Evolutionary conservation across 2,329 filamentous ascomycete species (phyloP), one percentile per base, ranked within the genome.

Genomic region (Knoxdaviesia proteae): DNA sequence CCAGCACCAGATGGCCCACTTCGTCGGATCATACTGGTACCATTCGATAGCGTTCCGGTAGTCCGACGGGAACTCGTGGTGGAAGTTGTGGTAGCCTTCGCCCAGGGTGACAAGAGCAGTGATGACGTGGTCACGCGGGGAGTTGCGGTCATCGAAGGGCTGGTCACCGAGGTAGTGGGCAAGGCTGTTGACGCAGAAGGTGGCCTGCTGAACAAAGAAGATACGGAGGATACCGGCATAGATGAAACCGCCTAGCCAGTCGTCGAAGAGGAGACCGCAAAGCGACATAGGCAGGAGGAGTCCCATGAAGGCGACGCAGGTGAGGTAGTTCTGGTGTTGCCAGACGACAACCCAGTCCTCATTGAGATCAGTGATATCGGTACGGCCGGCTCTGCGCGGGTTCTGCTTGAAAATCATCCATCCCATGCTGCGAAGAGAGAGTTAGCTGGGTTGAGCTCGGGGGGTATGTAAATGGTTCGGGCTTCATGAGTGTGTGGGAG

Each of bases 351-450:
- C 73, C 41, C 79, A 68, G 55, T 90, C 83, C 58, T 88, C 81
- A 64, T 90, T 90, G 51, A 92, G 66, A 54, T 92, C 84, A 53
- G 80, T 79, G 54, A 92, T 90, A 53, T 92, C 84, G 59, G 82
- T 87, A 48, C 84, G 81, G 54, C 84, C 84, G 53, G 84, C 83
- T 48, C 80, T 72, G 71, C 88, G 88, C 49, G 83, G 82, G 66
- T 92, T 88, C 65, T 92, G 84, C 70, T 88, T 88, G 71, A 92
- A 77, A 54, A 92, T 62, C 82, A 92, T 90, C 84, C 84, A 92
- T 53, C 84, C 84, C 45, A 92, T 66, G 64, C 20, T 20, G 20
- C 20, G 3, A 20, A 20, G 20, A 20, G 20, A 20, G 20, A 20
- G 20, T 20, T 20, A 20, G 20, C 20, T 20, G 20, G 20, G 20